Evolutionary conservation across 1,284 basidiomycete genomes (phyloP).

Genomic region (Heimioporus punctisporus): DNA sequence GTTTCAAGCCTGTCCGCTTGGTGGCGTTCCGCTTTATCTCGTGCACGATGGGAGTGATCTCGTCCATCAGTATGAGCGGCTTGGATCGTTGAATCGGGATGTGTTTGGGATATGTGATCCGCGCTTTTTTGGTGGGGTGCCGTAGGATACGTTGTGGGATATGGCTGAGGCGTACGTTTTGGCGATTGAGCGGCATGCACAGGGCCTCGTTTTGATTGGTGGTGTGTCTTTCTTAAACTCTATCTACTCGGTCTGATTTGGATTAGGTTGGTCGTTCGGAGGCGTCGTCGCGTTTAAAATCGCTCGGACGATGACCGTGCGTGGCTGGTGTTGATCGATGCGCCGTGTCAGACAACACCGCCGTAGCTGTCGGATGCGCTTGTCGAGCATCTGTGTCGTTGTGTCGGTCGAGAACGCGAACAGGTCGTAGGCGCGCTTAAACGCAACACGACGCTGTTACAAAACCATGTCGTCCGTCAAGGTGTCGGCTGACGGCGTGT

Average conservation of each 20-base stretch:
- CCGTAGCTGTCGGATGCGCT: slow-evolving; percentile 51
- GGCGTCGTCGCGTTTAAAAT: slow-evolving; percentile 71
- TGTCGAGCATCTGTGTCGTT: slow-evolving; percentile 36
- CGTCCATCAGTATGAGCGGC: slow-evolving; percentile 49
- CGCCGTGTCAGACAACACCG: slow-evolving; percentile 54
- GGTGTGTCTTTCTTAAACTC: slow-evolving; percentile 43
- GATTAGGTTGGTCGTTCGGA: slow-evolving; percentile 75
- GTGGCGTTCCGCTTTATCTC: slow-evolving; percentile 52
- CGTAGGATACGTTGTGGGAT: slow-evolving; percentile 48
- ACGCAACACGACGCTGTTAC: slow-evolving; percentile 45
- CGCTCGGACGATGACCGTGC: slow-evolving; percentile 49
- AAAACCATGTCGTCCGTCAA: too few species aligned
- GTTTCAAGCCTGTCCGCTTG: slow-evolving; percentile 38
- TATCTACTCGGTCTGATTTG: background rate
- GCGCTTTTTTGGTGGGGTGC: slow-evolving; percentile 41
- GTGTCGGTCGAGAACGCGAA: slow-evolving; percentile 9
- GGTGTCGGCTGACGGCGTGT: too few species aligned
- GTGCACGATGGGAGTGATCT: slow-evolving; percentile 76
- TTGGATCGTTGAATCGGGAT: slow-evolving; percentile 47
- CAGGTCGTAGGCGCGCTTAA: slow-evolving; percentile 42
- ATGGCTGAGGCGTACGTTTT: slow-evolving; percentile 57
- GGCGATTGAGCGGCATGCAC: slow-evolving; percentile 34
- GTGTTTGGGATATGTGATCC: slow-evolving; percentile 68
- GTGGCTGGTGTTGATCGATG: slow-evolving; percentile 65
- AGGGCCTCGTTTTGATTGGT: slow-evolving; percentile 46